A percentile compares a stretch with the other conserved stretches of the same genome.
These are phyloP conservation scores for Colletotrichum higginsianum DNA, from an alignment of 2,329 filamentous ascomycete genomes.

Conservation along the genomic window DNA sequence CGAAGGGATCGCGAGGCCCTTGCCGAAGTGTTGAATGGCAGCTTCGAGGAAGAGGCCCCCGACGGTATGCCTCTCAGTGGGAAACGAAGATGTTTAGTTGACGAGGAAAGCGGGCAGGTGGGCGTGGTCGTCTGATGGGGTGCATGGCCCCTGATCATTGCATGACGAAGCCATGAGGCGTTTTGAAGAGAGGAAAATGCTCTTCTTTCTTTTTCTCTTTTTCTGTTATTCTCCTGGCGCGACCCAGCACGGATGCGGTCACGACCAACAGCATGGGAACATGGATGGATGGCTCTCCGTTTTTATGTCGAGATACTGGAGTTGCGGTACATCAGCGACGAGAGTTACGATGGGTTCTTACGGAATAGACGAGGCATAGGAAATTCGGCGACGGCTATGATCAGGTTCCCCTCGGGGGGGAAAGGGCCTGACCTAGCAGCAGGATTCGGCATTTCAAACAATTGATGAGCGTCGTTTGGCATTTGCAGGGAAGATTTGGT, in stretches of 20 bases:
- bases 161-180: conserved; percentile 41
- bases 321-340: conserved; percentile 25
- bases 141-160: conserved; percentile 37
- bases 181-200: conserved; percentile 29
- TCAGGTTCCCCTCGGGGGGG: background rate
- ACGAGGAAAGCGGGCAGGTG: conserved; percentile 43
- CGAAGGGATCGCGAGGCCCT: conserved; percentile 54
- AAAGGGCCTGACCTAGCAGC: no score
- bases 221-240: conserved; percentile 7
- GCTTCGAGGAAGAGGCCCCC: conserved; percentile 57
- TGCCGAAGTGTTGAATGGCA: conserved; percentile 56
- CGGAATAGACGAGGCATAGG: conserved; percentile 27
- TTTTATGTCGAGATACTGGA: conserved; percentile 21
- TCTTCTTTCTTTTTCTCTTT: conserved; percentile 23
- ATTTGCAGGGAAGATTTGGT: background rate
- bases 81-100: conserved; percentile 55
- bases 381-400: conserved; percentile 17
- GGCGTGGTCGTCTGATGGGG: conserved; percentile 38
- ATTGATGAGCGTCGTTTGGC: background rate
- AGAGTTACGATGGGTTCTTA: conserved; percentile 17
- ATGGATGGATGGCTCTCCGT: conserved; percentile 3
- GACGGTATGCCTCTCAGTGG: conserved; percentile 50
- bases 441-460: background rate
- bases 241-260: conserved; percentile 5
- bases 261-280: background rate